Evolutionary conservation across 257 asterid species (phyloP).

Genomic region (Gentiana dahurica): DNA sequence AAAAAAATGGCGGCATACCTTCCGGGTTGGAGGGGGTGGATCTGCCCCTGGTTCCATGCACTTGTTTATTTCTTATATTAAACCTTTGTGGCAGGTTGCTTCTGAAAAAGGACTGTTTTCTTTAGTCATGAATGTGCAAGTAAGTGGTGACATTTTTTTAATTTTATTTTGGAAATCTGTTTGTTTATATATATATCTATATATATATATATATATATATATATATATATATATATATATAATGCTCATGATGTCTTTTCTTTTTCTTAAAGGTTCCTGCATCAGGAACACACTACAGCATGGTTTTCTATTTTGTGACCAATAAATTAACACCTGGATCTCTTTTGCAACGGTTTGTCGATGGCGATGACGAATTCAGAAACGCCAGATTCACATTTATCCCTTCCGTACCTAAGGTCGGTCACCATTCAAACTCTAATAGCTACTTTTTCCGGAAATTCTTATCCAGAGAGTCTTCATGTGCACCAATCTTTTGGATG

Average conservation of each 20-base stretch:
- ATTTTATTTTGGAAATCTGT: no score
- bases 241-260: not conserved
- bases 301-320: conserved; percentile 76
- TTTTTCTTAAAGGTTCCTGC: conserved; percentile 69
- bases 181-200: no score
- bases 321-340: conserved; percentile 57
- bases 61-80: conserved; percentile 6
- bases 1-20: no score
- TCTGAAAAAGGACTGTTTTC: conserved; percentile 81
- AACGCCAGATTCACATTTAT: conserved; percentile 90
- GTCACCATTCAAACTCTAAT: no score
- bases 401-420: conserved; percentile 95
- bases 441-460: no score
- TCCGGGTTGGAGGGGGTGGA: no score
- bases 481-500: no score
- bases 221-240: no score
- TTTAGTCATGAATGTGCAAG: conserved; percentile 84
- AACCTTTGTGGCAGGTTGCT: conserved; percentile 55
- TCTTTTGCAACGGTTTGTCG: conserved; percentile 79
- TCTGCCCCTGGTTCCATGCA: not conserved
- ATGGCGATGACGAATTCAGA: conserved; percentile 95
- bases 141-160: conserved; percentile 24
- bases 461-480: no score
- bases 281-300: conserved; percentile 79
- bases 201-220: no score